Percentiles rank a stretch among this genome's conserved stretches.
Conservation (phyloP, 306 rosid genomes). For the Erythrophleum fordii region DNA sequence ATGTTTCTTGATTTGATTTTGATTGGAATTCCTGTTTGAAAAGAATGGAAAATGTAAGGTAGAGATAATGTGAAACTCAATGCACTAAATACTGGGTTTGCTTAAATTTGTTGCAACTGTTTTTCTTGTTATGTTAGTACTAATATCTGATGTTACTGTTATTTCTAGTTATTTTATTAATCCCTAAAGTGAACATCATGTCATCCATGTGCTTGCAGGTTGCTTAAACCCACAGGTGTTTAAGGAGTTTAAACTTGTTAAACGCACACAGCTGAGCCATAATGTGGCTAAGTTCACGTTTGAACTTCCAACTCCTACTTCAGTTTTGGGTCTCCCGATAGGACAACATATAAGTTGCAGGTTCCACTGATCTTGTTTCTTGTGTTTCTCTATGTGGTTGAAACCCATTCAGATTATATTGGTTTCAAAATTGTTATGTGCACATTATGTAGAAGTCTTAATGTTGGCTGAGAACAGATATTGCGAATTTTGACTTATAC, state of each 20-base stretch:
- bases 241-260: conserved; percentile 80
- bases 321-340: conserved; percentile 95
- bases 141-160: conserved; percentile 1
- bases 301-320: conserved; percentile 78
- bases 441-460: not conserved
- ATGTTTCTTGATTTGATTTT: not conserved
- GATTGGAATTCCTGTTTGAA: not conserved
- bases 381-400: conserved; percentile 15
- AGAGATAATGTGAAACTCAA: conserved; percentile 12
- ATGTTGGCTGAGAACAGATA: conserved; percentile 25
- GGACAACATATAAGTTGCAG: conserved; percentile 99
- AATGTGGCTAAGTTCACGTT: conserved; percentile 95
- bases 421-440: conserved; percentile 19
- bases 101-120: not conserved
- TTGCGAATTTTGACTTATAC: not conserved
- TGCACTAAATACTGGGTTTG: not conserved
- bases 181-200: conserved; percentile 14
- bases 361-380: conserved; percentile 46
- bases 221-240: conserved; percentile 75
- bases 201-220: conserved; percentile 48
- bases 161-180: not conserved
- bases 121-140: conserved; percentile 19
- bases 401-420: not conserved
- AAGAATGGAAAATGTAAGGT: not conserved
- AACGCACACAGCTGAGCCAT: conserved; percentile 85